Evolutionary conservation across 148 eudicot species (phyloP), one percentile per base, ranked within the genome.

Genomic region (Fagopyrum homotropicum): DNA sequence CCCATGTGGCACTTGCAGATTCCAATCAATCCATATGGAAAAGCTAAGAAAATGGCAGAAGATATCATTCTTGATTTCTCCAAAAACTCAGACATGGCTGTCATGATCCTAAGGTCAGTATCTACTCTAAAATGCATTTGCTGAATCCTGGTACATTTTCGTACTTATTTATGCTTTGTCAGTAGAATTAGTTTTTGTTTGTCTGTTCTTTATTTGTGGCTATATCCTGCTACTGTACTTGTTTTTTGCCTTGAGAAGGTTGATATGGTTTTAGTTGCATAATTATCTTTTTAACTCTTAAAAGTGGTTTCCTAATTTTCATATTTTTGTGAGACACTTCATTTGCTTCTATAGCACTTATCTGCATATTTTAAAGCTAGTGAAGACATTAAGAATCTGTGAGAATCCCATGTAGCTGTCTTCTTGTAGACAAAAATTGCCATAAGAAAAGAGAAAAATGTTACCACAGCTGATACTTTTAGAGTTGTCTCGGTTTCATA

Each of bases 1-100:
- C 66, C 64, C n/a, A 84, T 72, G 72, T 77, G 54, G 74, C 29
- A 77, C 69, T 16, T 77, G 77, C 88, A 95, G 97, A 50, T 81
- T 77, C 98, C 98, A 16, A 95, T 95, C 60, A 94, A 95, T 80
- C 98, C 98, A 30, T 95, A 95, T 76, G 98, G 98, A 74, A 95
- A 95, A 84, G 97, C 97, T 52, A 92, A 95, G 87, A 95, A 92
- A 82, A 95, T 95, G 98, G 88, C 98, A 5, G 98, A 95, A 83
- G 98, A 95, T 83, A 89, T 95, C 44, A 95, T 95, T 77, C 83
- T 92, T 72, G 98, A 95, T 81, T 89, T 87, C 79, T 87, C 91
- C 61, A 92, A 82, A 77, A 90, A 85, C 64, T 82, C 87, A 9
- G 83, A 89, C 59, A 85, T 95, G 96, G 93, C 98, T 46, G 84